Conservation (phyloP, 2,329 filamentous ascomycete species). For the Colletotrichum magnum region DNA sequence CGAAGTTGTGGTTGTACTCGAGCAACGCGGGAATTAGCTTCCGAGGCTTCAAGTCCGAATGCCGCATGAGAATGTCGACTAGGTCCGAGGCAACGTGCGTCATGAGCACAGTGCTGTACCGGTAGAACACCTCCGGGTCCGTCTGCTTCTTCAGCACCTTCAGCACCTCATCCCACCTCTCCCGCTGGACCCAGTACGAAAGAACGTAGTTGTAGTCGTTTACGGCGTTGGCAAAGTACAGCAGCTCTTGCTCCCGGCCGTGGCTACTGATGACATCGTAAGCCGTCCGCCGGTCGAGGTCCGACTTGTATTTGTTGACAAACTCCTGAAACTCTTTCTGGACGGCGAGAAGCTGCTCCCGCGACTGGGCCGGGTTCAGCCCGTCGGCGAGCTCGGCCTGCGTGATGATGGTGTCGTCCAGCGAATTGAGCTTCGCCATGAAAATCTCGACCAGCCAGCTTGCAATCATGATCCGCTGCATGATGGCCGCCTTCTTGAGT, state of each 20-base stretch:
- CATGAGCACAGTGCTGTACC: conserved; percentile 97
- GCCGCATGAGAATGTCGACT: conserved; percentile 96
- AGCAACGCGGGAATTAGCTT: conserved; percentile 93
- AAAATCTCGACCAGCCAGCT: conserved; percentile 96
- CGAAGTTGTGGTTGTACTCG: conserved; percentile 88
- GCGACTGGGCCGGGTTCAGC: conserved; percentile 78
- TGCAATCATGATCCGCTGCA: conserved; percentile 96
- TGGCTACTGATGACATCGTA: conserved; percentile 98
- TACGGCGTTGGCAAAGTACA: conserved; percentile 90
- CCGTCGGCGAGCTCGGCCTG: conserved; percentile 85
- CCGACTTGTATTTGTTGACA: conserved; percentile 84
- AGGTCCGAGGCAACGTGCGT: conserved; percentile 86
- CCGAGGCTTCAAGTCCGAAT: conserved; percentile 85
- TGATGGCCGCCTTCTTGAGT: conserved; percentile 85
- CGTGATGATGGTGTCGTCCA: conserved; percentile 94
- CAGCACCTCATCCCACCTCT: conserved; percentile 90
- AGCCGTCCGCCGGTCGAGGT: conserved; percentile 90
- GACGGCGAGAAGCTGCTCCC: conserved; percentile 78
- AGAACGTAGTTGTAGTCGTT: conserved; percentile 96
- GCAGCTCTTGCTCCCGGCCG: conserved; percentile 90
- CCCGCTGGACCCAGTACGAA: conserved; percentile 96
- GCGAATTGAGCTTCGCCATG: conserved; percentile 95
- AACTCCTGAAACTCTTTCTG: conserved; percentile 91
- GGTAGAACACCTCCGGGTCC: conserved; percentile 93
- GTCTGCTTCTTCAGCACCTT: conserved; percentile 93